A percentile compares a stretch with the other conserved stretches of the same genome.
Evolutionary conservation across 352 stramenopile species (phyloP).

Genomic region (Achlya hypogyna): DNA sequence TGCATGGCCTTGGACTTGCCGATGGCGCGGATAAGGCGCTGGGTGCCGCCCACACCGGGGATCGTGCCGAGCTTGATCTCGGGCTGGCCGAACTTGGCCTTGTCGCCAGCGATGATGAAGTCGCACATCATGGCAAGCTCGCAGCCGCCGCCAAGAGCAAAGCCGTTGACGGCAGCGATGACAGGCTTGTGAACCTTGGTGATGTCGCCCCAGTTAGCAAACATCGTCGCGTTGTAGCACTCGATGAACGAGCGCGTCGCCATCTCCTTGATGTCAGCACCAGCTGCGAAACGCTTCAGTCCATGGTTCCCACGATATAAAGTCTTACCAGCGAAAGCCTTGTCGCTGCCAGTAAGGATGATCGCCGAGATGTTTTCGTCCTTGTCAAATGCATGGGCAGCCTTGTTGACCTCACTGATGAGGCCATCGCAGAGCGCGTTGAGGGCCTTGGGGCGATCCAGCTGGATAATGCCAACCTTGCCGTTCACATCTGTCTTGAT

Average conservation of each 20-base stretch:
- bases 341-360: conserved; percentile 93
- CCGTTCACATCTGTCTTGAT: conserved; percentile 78
- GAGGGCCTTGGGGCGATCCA: conserved; percentile 95
- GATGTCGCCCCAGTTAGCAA: conserved; percentile 94
- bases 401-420: conserved; percentile 93
- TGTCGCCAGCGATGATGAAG: conserved; percentile 94
- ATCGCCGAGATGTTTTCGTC: conserved; percentile 92
- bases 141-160: conserved; percentile 95
- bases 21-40: conserved; percentile 94
- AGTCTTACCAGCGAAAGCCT: conserved; percentile 87
- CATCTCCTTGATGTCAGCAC: conserved; percentile 98
- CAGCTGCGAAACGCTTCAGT: conserved; percentile 34
- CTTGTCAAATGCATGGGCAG: conserved; percentile 85
- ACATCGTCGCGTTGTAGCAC: conserved; percentile 94
- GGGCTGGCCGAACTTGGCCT: conserved; percentile 96
- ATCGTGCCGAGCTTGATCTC: conserved; percentile 98
- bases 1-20: conserved; percentile 99
- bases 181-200: conserved; percentile 91
- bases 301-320: neutral
- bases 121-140: conserved; percentile 99
- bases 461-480: conserved; percentile 91
- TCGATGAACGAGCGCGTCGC: conserved; percentile 86
- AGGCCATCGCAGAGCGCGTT: conserved; percentile 95
- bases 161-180: conserved; percentile 97
- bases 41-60: conserved; percentile 91